Evolutionary conservation across 257 asterid species (phyloP).

Genomic region (Nyctanthes arbortristis): DNA sequence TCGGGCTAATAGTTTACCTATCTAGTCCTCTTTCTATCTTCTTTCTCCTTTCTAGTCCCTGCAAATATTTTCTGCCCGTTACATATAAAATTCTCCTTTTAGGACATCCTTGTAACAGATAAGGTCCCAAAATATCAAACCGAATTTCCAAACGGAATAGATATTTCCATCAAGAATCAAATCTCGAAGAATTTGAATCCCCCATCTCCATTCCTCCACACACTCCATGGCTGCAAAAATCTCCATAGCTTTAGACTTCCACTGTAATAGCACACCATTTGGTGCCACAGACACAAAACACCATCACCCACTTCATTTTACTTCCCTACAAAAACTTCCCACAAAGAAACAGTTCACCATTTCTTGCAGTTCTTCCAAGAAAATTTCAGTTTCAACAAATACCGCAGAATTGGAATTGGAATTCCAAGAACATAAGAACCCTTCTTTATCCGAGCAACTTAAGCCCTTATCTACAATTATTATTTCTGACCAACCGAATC

Average conservation of each 20-base stretch:
- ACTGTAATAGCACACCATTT: slow-evolving; percentile 31
- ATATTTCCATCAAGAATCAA: slow-evolving; percentile 16
- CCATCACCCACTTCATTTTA: slow-evolving; percentile 34
- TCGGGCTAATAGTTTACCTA: too few species aligned
- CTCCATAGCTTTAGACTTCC: slow-evolving; percentile 41
- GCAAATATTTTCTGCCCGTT: neutral
- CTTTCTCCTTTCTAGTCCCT: neutral
- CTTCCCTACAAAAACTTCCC: slow-evolving; percentile 37
- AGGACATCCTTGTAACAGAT: slow-evolving; percentile 22
- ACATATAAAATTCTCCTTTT: neutral
- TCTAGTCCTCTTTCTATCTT: neutral
- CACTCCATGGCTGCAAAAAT: slow-evolving; percentile 71
- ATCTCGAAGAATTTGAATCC: slow-evolving; percentile 1
- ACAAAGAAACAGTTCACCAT: slow-evolving; percentile 41
- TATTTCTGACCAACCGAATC: slow-evolving; percentile 64
- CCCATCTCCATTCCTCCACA: neutral
- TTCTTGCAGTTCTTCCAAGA: slow-evolving; percentile 45
- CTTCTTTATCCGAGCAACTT: slow-evolving; percentile 84
- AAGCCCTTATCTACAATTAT: slow-evolving; percentile 68
- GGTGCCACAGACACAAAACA: slow-evolving; percentile 43
- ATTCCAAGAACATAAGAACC: slow-evolving; percentile 40
- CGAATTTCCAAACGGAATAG: neutral
- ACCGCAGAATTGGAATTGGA: slow-evolving; percentile 25
- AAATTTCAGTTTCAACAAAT: slow-evolving; percentile 38
- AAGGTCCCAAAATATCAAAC: slow-evolving; percentile 36